These are phyloP conservation scores for Gypsophila paniculata DNA, from an alignment of 179 eudicot species.

Conservation along the genomic window DNA sequence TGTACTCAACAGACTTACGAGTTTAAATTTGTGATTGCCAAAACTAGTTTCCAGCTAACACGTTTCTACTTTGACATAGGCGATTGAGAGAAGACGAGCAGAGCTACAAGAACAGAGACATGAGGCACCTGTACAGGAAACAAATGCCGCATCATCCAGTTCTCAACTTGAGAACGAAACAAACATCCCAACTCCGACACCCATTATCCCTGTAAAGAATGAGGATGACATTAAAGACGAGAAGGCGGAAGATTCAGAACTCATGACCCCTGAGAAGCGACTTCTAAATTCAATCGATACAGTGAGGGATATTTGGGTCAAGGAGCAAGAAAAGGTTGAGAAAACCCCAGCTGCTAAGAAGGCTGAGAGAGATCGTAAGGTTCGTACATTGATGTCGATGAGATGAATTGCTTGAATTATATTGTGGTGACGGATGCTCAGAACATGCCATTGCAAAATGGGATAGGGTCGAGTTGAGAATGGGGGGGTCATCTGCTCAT, in stretches of 20 bases:
- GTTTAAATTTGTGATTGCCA: too few relatives aligned
- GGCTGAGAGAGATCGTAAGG: conserved; percentile 56
- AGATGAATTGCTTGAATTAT: conserved; percentile 34
- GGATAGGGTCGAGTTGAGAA: neutral
- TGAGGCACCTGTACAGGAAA: conserved; percentile 18
- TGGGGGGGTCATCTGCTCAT: conserved; percentile 9
- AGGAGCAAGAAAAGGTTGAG: conserved; percentile 54
- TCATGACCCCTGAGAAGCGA: conserved; percentile 61
- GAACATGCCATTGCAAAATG: neutral
- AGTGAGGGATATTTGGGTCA: conserved; percentile 61
- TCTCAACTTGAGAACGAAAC: conserved; percentile 46
- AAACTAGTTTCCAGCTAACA: too few relatives aligned
- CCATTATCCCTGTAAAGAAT: conserved; percentile 30
- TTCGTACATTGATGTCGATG: conserved; percentile 76
- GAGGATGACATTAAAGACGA: conserved; percentile 33
- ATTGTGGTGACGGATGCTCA: neutral
- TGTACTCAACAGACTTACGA: too few relatives aligned
- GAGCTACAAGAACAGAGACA: conserved; percentile 35
- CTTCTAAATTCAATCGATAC: conserved; percentile 66
- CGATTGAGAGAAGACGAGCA: conserved; percentile 74
- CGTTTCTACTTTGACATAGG: conserved; percentile 4
- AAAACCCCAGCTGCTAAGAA: conserved; percentile 65
- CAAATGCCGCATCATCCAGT: conserved; percentile 24
- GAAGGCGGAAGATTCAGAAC: conserved; percentile 27
- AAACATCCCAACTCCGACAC: conserved; percentile 37